A percentile compares a stretch with the other conserved stretches of the same genome.
Evolutionary conservation across 495 filamentous ascomycete species (phyloP).

Genomic region (Peziza echinospora): DNA sequence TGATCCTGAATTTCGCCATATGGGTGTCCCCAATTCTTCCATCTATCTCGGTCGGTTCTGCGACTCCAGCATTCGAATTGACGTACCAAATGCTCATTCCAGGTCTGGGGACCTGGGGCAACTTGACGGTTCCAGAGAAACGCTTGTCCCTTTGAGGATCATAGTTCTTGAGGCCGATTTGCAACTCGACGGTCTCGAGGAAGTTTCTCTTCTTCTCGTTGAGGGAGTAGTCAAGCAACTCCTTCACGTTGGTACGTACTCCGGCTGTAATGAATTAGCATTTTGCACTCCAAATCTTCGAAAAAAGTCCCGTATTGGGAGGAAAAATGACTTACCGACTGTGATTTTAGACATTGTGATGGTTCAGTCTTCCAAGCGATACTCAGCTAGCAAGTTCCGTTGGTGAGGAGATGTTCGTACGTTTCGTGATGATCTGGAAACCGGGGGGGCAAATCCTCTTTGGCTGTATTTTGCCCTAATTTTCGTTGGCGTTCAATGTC

Average conservation of each 20-base stretch:
- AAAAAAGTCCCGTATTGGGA: not conserved
- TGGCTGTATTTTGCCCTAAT: too few relatives aligned
- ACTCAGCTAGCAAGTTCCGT: conserved; percentile 23
- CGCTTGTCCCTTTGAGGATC: conserved; percentile 99
- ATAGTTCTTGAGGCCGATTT: conserved; percentile 99
- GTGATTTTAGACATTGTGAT: conserved; percentile 66
- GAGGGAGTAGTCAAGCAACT: conserved; percentile 77
- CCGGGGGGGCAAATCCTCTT: too few relatives aligned
- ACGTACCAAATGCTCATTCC: conserved; percentile 79
- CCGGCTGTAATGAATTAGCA: conserved; percentile 41
- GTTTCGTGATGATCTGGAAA: not conserved
- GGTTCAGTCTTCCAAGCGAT: conserved; percentile 42
- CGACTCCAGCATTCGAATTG: not conserved
- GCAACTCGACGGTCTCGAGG: conserved; percentile 83
- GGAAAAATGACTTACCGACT: conserved; percentile 47
- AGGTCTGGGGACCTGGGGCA: conserved; percentile 74
- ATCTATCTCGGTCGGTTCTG: not conserved
- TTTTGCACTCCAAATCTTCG: conserved; percentile 1
- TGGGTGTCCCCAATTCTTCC: not conserved
- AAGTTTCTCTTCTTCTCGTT: conserved; percentile 99
- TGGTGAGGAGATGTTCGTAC: conserved; percentile 35
- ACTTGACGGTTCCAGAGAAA: conserved; percentile 97
- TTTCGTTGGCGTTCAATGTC: too few relatives aligned
- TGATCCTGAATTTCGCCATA: not conserved
- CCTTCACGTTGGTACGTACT: conserved; percentile 83